phyloP scores from a whole-genome alignment of 208 protist species.

The Trypanosoma mega region DNA sequence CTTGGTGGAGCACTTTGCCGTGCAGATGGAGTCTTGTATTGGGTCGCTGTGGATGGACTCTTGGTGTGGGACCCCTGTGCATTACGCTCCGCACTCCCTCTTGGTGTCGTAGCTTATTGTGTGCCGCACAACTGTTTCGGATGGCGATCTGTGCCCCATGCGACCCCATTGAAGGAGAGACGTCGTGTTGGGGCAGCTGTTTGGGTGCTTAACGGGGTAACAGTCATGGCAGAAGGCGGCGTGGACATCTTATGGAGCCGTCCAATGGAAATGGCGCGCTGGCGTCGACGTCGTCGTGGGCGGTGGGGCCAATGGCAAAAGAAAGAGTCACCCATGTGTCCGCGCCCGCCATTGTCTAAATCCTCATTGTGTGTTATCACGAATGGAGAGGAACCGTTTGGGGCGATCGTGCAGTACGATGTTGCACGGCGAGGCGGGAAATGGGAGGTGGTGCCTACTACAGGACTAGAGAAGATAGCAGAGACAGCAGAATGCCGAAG shows the following conservation, averaged over 20 bases:
- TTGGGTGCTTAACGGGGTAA: background rate
- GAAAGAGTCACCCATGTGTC: too few relatives aligned
- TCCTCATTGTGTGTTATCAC: too few relatives aligned
- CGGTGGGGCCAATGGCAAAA: too few relatives aligned
- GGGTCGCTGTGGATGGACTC: background rate
- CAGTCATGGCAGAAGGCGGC: background rate
- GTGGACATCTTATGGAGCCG: background rate
- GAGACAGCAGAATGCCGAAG: background rate
- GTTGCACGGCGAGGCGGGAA: background rate
- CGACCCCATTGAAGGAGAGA: background rate
- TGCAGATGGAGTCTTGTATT: conserved; percentile 11
- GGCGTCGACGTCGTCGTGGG: background rate
- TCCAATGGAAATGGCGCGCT: background rate
- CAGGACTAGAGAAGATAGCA: background rate
- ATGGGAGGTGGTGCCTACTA: background rate
- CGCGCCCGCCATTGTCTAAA: too few relatives aligned
- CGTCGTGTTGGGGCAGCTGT: background rate
- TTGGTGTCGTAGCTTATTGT: background rate
- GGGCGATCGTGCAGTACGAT: background rate
- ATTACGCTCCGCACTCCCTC: background rate
- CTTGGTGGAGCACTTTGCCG: background rate
- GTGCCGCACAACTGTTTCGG: background rate
- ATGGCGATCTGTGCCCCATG: background rate
- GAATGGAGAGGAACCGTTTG: too few relatives aligned
- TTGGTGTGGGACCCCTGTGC: background rate